Base-by-base conservation (phyloP, 345 rosid species). In the Euphorbia pulcherrima region DNA sequence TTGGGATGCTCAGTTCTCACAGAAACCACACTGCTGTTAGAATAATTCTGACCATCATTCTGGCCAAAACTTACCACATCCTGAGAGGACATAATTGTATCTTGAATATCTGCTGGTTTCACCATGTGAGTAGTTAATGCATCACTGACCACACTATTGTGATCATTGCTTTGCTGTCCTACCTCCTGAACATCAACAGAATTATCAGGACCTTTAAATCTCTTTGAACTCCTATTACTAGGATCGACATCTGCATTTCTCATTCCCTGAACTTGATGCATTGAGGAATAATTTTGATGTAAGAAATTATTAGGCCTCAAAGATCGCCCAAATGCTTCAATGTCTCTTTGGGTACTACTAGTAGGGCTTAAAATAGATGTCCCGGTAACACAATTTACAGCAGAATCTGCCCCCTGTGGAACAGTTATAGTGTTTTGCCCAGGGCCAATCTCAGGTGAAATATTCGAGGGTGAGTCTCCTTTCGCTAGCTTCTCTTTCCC, bases 321-420 rank as follows among this genome's bases (percentile, higher is more conserved):
- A 74, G 86, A 81, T 35, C 72, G 82, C 54, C 76, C 90, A 79
- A 82, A 84, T 60, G 92, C 79, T 82, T 85, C 92, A 78, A 77
- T 74, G 68, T 85, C 83, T 72, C 67, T 79, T 74, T 80, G 87
- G 27, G 74, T 69, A 67, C 76, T 60, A 56, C 76, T 60, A 56
- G 74, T 70, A 20, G 80, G 72, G 67, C 68, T 60, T 47, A 75
- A 66, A 75, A 64, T 41, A 72, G 83, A 63, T 21, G 77, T 27
- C 60, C 67, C 80, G 62, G 77, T 57, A 68, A 64, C 40, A 76
- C 26, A 48, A 67, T 66, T 64, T 46, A 46, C 57, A 66, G 46
- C 71, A 78, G 74, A 57, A 71, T 73, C 83, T 30, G 74, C 80
- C 59, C 74, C 82, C 58, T 65, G 72, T 52, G 65, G 52, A 37